Percentiles rank a stretch among this genome's conserved stretches.
These are phyloP conservation scores for Leccinum broughii DNA, from an alignment of 768 basidiomycete species.

Conservation along the genomic window DNA sequence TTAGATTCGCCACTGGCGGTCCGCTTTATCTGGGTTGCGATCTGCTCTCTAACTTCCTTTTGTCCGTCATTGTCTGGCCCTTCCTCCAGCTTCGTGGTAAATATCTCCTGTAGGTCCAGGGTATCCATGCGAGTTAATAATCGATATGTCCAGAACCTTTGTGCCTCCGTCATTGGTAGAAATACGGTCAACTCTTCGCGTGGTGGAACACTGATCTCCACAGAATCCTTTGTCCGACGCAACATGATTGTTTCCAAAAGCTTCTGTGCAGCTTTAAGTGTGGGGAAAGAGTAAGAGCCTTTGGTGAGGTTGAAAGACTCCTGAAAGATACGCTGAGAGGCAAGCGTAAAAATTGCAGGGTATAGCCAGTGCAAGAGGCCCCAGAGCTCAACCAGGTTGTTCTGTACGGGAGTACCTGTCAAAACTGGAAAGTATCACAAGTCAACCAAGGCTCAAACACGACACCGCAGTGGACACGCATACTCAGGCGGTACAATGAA, in stretches of 20 bases:
- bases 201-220: conserved; percentile 53
- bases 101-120: conserved; percentile 49
- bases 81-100: conserved; percentile 35
- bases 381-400: conserved; percentile 62
- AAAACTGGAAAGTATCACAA: conserved; percentile 42
- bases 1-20: conserved; percentile 31
- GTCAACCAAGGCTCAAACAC: not conserved
- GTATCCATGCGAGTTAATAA: conserved; percentile 54
- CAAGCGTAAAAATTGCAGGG: conserved; percentile 49
- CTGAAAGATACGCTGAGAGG: conserved; percentile 49
- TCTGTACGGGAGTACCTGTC: conserved; percentile 75
- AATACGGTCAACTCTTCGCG: conserved; percentile 58
- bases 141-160: conserved; percentile 62
- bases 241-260: conserved; percentile 57
- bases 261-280: conserved; percentile 49
- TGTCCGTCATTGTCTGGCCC: conserved; percentile 36
- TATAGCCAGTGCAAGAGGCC: conserved; percentile 55
- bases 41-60: conserved; percentile 40
- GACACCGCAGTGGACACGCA: conserved; percentile 4
- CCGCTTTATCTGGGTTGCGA: conserved; percentile 40
- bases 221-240: conserved; percentile 55
- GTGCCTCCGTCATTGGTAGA: conserved; percentile 56
- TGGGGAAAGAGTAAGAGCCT: conserved; percentile 51
- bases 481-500: conserved; percentile 57
- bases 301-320: conserved; percentile 52